Conservation (phyloP, 164 flowering plant species). For the Dillenia turbinata region DNA sequence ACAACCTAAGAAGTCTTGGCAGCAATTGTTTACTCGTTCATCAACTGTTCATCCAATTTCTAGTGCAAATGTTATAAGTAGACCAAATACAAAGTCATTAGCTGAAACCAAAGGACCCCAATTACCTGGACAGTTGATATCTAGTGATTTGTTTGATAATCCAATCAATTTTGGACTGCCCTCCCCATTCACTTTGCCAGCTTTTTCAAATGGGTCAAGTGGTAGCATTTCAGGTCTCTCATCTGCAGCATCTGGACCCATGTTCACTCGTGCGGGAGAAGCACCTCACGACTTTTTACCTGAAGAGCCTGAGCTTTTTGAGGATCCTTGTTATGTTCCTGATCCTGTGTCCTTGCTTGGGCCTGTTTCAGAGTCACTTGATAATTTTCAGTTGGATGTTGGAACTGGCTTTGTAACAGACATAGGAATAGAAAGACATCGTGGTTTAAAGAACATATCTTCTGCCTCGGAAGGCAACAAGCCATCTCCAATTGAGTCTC, state of each 20-base stretch:
- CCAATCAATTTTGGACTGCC: slow-evolving; percentile 59
- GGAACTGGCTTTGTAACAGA: slow-evolving; percentile 53
- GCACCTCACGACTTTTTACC: slow-evolving; percentile 32
- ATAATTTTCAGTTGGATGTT: slow-evolving; percentile 72
- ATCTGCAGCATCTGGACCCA: slow-evolving; percentile 28
- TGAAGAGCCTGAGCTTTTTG: slow-evolving; percentile 80
- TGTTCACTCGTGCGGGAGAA: slow-evolving; percentile 41
- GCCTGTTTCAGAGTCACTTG: slow-evolving; percentile 95
- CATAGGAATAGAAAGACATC: slow-evolving; percentile 34
- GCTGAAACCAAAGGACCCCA: slow-evolving; percentile 35
- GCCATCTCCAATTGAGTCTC: slow-evolving; percentile 95
- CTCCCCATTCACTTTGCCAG: slow-evolving; percentile 46
- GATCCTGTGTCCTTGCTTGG: slow-evolving; percentile 88
- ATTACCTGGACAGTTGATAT: slow-evolving; percentile 25
- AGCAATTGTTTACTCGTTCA: slow-evolving; percentile 78
- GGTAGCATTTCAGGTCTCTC: slow-evolving; percentile 39
- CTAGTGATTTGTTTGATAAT: slow-evolving; percentile 44
- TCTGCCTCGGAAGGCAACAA: slow-evolving; percentile 47
- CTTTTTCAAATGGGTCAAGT: slow-evolving; percentile 33
- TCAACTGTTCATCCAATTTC: slow-evolving; percentile 40
- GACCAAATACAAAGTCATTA: slow-evolving; percentile 41
- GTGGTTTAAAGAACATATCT: slow-evolving; percentile 36
- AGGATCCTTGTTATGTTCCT: slow-evolving; percentile 90
- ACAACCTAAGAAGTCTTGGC: slow-evolving; percentile 83
- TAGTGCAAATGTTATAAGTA: slow-evolving; percentile 44